phyloP scores from a whole-genome alignment of 2,329 filamentous ascomycete genomes.

The Stemphylium vesicarium region DNA sequence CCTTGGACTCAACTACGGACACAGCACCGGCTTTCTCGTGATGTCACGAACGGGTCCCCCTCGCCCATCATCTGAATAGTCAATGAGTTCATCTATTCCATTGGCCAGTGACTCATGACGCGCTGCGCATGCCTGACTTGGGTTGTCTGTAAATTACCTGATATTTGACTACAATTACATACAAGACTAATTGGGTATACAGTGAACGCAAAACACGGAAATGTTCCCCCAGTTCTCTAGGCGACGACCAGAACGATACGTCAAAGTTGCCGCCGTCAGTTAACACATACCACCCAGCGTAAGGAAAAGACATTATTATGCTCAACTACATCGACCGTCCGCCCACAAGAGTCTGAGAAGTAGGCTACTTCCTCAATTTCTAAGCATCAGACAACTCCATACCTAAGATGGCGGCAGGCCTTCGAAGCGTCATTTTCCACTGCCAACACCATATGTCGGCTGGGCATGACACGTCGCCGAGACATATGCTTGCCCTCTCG shows the following conservation, averaged over 20 bases:
- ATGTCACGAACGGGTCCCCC: too few relatives aligned
- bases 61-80: too few relatives aligned
- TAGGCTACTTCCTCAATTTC: neutral
- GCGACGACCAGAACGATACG: neutral
- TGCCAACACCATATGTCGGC: neutral
- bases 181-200: neutral
- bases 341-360: neutral
- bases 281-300: neutral
- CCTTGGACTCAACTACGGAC: too few relatives aligned
- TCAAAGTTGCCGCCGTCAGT: neutral
- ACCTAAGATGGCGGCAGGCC: neutral
- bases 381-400: neutral
- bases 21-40: too few relatives aligned
- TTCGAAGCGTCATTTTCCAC: neutral
- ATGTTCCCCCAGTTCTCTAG: neutral
- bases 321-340: neutral
- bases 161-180: slow-evolving; percentile 5
- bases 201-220: neutral
- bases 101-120: neutral
- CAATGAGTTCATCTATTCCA: too few relatives aligned
- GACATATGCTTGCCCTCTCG: neutral
- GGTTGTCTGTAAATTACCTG: neutral
- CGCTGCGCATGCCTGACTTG: too few relatives aligned
- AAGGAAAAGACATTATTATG: neutral
- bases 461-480: neutral